phyloP scores from a whole-genome alignment of 192 early-diverging fungal genomes.

The Backusella liffmaniae region DNA sequence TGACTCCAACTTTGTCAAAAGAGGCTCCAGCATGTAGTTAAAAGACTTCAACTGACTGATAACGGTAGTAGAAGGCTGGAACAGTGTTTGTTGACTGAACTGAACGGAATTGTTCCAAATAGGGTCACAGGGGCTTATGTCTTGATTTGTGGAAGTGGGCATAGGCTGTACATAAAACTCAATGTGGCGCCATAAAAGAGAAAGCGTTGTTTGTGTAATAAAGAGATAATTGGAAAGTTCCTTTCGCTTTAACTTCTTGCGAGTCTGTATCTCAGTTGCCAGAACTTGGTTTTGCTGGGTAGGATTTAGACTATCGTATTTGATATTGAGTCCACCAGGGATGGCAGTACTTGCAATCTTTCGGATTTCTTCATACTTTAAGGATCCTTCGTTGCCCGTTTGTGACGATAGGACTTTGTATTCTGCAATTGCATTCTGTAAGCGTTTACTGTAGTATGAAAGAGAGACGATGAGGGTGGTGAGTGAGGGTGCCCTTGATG shows the following conservation, averaged over 20 bases:
- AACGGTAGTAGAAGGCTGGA: background rate
- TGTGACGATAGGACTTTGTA: constrained; percentile 1
- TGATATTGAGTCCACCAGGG: constrained; percentile 1
- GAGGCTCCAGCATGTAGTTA: background rate
- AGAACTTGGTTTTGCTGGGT: constrained; percentile 8
- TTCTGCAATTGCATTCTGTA: background rate
- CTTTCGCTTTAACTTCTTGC: constrained; percentile 1
- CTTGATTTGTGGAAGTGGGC: background rate
- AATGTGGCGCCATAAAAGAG: constrained; percentile 6
- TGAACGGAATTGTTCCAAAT: background rate
- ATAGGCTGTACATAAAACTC: background rate
- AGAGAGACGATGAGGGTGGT: background rate
- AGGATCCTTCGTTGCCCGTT: constrained; percentile 1
- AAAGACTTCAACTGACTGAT: background rate
- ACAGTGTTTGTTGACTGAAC: background rate
- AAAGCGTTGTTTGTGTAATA: background rate
- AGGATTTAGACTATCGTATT: constrained; percentile 11
- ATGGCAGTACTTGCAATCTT: constrained; percentile 14
- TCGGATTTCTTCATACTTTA: constrained; percentile 10
- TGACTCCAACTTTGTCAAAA: background rate
- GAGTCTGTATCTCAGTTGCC: background rate
- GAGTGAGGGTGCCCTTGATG: constrained; percentile 1
- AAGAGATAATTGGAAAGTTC: background rate
- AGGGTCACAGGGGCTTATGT: background rate
- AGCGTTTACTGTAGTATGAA: background rate